Base-by-base conservation (phyloP, 129 eudicot species). In the Centrapalus pauciflorus region DNA sequence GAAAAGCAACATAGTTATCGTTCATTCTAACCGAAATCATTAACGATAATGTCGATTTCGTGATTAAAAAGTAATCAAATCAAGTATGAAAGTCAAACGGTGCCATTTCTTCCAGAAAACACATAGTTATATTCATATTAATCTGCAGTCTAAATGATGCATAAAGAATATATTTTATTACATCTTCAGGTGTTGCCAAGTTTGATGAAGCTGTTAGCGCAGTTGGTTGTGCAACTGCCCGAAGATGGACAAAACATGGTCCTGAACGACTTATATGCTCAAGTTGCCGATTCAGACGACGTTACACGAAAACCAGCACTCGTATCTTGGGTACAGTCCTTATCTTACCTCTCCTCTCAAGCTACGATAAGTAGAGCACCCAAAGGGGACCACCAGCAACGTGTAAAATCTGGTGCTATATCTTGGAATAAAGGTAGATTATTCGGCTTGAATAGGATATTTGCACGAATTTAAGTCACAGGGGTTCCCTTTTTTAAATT, bases 251-350 rank as follows among this genome's bases (percentile, higher is more conserved):
- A 86, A 64, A 75, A 78, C 72, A 76, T 77, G 90, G 78, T 86
- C 25, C 90, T 94, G 6, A 82, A 82, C 40, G 90, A 94, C 73
- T 71, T 94, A 23, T 89, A 82, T 79, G 88, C 77, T 35, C 96
- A 86, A 55, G 80, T 94, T 61, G 95, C 97, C 38, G 99, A 94
- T 43, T 94, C 99, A 52, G 99, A 94, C 57, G 97, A 94, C 73
- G 99, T 94, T 57, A 86, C 88, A 13, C 68, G 95, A 30, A 94
- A 94, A 73, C 95, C 95, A 3, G 54, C 85, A 21, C 77, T 94
- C 19, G 92, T 94, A 48, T 94, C 97, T 13, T 94, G 97, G 97
- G 69, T 94, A 71, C 99, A 94, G 75, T 94, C 99, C 5, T 76
- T 94, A 45, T 94, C 95, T 46, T 94, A 84, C 67, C 85, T 94